A percentile compares a stretch with the other conserved stretches of the same genome.
These are phyloP conservation scores for Fusarium nygamai DNA, from an alignment of 2,329 filamentous ascomycete genomes.

Conservation along the genomic window DNA sequence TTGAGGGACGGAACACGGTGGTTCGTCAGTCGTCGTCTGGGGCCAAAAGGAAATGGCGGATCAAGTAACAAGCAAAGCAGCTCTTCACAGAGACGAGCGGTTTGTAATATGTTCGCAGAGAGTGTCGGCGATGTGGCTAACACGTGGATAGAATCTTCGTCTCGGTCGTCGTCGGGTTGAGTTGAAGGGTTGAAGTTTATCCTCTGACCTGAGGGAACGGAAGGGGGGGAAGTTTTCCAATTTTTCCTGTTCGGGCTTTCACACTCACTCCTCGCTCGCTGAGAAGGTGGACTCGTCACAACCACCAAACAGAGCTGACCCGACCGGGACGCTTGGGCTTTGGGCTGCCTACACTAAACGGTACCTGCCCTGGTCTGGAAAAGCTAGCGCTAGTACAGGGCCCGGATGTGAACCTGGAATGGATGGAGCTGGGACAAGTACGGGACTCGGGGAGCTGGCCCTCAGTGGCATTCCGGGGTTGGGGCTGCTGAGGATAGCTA, in stretches of 20 bases:
- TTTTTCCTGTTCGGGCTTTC: constrained; percentile 18
- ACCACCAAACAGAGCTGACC: constrained; percentile 12
- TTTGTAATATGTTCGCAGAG: constrained; percentile 34
- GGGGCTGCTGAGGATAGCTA: constrained; percentile 24
- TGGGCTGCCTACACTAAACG: constrained; percentile 2
- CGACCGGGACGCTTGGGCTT: constrained; percentile 14
- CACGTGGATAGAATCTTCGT: constrained; percentile 36
- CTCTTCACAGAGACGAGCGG: constrained; percentile 27
- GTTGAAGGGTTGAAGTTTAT: constrained; percentile 44
- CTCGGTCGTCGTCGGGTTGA: constrained; percentile 43
- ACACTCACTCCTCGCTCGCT: neutral
- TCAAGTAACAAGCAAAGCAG: constrained; percentile 17
- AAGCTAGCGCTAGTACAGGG: constrained; percentile 22
- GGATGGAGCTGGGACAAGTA: neutral
- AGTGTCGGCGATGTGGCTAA: constrained; percentile 41
- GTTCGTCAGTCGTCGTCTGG: constrained; percentile 40
- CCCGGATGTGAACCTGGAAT: constrained; percentile 28
- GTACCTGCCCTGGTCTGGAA: constrained; percentile 27
- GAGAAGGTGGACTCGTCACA: constrained; percentile 4
- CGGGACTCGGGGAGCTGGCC: neutral
- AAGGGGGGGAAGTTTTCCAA: constrained; percentile 29
- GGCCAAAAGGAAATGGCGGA: constrained; percentile 29
- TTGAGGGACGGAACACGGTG: constrained; percentile 37
- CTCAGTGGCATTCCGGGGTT: constrained; percentile 16
- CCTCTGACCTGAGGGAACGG: neutral